phyloP scores from a whole-genome alignment of 2,329 filamentous ascomycete species.

The Xylaria sp. region DNA sequence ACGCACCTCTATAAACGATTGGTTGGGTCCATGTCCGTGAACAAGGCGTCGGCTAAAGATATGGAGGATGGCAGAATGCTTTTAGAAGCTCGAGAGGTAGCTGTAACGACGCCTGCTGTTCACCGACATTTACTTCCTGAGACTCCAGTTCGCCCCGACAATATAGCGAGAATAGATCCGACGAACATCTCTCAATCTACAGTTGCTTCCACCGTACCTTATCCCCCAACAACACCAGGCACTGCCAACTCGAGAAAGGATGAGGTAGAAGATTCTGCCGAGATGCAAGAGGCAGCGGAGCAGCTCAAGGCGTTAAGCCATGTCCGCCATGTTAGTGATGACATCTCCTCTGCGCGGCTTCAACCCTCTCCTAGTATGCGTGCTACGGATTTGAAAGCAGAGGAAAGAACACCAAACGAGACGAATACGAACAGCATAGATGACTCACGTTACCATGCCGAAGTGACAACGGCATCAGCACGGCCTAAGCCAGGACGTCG shows the following conservation, averaged over 20 bases:
- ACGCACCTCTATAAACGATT: slow-evolving; percentile 70
- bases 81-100: slow-evolving; percentile 62
- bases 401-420: slow-evolving; percentile 56
- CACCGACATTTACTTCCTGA: slow-evolving; percentile 48
- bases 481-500: slow-evolving; percentile 58
- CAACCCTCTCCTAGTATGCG: slow-evolving; percentile 43
- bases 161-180: slow-evolving; percentile 42
- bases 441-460: slow-evolving; percentile 51
- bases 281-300: slow-evolving; percentile 75
- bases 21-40: slow-evolving; percentile 58
- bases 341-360: slow-evolving; percentile 46
- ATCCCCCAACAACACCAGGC: slow-evolving; percentile 43
- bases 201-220: slow-evolving; percentile 37
- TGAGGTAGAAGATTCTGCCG: slow-evolving; percentile 70
- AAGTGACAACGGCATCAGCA: slow-evolving; percentile 51
- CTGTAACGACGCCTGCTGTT: slow-evolving; percentile 51
- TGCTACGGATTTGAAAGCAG: slow-evolving; percentile 51
- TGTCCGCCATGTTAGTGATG: slow-evolving; percentile 65
- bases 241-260: slow-evolving; percentile 54
- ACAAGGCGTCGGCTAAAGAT: slow-evolving; percentile 61
- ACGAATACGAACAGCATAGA: slow-evolving; percentile 55
- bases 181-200: slow-evolving; percentile 44
- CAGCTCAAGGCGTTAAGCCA: slow-evolving; percentile 74
- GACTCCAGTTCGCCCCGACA: slow-evolving; percentile 47
- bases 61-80: slow-evolving; percentile 67